These are phyloP conservation scores for Pythium oligandrum DNA, from an alignment of 352 stramenopile genomes.

Conservation along the genomic window DNA sequence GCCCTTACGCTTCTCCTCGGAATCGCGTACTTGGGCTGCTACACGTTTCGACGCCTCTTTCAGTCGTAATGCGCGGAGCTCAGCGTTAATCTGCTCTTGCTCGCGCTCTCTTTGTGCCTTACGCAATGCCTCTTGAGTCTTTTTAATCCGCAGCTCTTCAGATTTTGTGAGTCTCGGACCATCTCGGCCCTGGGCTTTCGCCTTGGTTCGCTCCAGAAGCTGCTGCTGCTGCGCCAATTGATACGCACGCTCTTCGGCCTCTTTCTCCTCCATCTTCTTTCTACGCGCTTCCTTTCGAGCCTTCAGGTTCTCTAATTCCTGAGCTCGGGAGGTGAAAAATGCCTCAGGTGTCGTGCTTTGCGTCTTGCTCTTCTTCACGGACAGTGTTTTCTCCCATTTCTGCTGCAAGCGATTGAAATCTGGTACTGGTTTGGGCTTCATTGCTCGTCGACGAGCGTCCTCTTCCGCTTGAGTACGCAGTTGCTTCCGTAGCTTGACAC, in stretches of 20 bases:
- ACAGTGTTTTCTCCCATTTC: slow-evolving; percentile 42
- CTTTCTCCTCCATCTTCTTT: slow-evolving; percentile 32
- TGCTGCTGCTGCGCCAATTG: slow-evolving; percentile 27
- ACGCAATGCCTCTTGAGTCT: slow-evolving; percentile 26
- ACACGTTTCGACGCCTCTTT: slow-evolving; percentile 48
- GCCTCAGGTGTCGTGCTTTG: slow-evolving; percentile 20
- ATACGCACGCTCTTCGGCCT: slow-evolving; percentile 24
- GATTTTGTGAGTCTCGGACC: slow-evolving; percentile 37
- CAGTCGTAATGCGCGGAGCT: slow-evolving; percentile 28
- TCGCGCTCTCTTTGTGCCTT: slow-evolving; percentile 37
- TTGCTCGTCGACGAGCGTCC: slow-evolving; percentile 12
- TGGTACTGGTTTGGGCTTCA: slow-evolving; percentile 45
- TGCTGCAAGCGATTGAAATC: slow-evolving; percentile 59
- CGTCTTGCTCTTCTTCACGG: slow-evolving; percentile 26
- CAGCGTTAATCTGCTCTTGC: slow-evolving; percentile 19
- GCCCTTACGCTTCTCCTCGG: slow-evolving; percentile 37
- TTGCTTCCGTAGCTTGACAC: slow-evolving; percentile 48
- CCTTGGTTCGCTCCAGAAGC: slow-evolving; percentile 25
- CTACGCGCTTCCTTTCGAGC: slow-evolving; percentile 45
- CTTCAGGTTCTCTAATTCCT: slow-evolving; percentile 31
- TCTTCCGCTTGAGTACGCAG: slow-evolving; percentile 35
- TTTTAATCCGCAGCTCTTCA: slow-evolving; percentile 49
- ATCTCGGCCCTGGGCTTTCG: slow-evolving; percentile 7
- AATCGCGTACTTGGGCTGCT: slow-evolving; percentile 44
- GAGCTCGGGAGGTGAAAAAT: slow-evolving; percentile 48